Conservation (phyloP, 2,329 filamentous ascomycete genomes). For the Fusarium veterinarium region DNA sequence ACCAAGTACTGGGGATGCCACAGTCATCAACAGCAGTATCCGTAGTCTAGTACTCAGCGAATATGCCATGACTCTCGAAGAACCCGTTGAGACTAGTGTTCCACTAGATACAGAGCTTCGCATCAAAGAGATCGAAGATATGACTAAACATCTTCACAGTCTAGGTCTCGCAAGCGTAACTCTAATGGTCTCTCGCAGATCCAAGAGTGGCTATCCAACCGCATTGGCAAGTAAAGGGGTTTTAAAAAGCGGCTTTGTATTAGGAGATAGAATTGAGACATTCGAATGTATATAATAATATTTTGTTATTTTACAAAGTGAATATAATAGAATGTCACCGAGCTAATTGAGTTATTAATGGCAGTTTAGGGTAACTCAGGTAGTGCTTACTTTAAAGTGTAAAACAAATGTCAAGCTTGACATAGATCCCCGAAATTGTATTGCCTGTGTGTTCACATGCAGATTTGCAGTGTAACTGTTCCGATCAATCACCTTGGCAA, state of each 20-base stretch:
- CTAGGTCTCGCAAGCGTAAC: background rate
- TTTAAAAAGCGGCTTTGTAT: background rate
- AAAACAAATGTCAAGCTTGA: rapidly evolving
- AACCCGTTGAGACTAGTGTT: rapidly evolving
- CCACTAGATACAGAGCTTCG: background rate
- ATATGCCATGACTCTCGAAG: background rate
- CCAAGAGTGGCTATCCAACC: background rate
- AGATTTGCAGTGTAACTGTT: background rate
- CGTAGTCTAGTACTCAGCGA: background rate
- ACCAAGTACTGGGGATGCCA: background rate
- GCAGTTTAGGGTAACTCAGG: background rate
- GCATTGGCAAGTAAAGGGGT: rapidly evolving
- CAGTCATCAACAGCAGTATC: background rate
- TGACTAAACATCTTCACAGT: background rate
- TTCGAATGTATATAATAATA: too few relatives aligned
- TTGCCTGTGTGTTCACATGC: rapidly evolving
- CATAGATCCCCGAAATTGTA: too few relatives aligned
- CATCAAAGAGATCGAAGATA: background rate
- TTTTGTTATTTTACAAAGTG: too few relatives aligned
- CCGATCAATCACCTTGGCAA: background rate
- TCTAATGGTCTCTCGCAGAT: background rate
- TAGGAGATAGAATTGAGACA: background rate
- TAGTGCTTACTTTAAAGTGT: rapidly evolving
- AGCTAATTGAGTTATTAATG: background rate
- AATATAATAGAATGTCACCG: background rate